phyloP scores from a whole-genome alignment of 106 monocot species.

The Dendrobium officinale region DNA sequence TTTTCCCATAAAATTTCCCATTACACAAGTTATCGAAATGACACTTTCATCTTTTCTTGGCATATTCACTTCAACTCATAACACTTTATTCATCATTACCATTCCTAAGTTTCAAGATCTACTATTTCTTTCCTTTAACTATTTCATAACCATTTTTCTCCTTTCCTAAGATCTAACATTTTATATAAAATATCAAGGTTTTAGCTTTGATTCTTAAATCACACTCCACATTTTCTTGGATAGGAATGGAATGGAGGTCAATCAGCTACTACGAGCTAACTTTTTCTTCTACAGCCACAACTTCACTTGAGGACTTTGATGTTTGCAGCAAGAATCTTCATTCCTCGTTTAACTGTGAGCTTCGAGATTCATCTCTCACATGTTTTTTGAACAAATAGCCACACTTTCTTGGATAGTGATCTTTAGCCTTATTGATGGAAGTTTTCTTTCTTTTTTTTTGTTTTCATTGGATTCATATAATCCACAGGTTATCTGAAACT shows the following conservation, averaged over 20 bases:
- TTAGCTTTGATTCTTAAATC: neutral
- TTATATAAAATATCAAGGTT: neutral
- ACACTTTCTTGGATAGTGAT: neutral
- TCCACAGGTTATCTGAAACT: conserved; percentile 62
- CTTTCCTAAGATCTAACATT: neutral
- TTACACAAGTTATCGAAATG: neutral
- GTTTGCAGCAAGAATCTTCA: conserved; percentile 39
- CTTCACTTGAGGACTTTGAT: conserved; percentile 48
- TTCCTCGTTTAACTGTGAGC: conserved; percentile 69
- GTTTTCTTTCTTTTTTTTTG: neutral
- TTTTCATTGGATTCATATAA: neutral
- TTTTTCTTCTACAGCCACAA: conserved; percentile 53
- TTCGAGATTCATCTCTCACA: neutral
- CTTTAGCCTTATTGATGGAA: neutral
- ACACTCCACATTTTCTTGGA: neutral
- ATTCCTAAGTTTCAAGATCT: neutral
- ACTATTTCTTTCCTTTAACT: neutral
- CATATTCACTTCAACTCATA: neutral
- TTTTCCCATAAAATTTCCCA: neutral
- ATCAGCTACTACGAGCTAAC: conserved; percentile 39
- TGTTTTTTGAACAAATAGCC: neutral
- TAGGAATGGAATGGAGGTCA: conserved; percentile 69
- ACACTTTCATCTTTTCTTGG: neutral
- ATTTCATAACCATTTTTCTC: neutral
- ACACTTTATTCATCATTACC: neutral